Percentiles rank a stretch among this genome's conserved stretches.
Evolutionary conservation across 1,284 basidiomycete species (phyloP).

Genomic region (Tilletia indica): DNA sequence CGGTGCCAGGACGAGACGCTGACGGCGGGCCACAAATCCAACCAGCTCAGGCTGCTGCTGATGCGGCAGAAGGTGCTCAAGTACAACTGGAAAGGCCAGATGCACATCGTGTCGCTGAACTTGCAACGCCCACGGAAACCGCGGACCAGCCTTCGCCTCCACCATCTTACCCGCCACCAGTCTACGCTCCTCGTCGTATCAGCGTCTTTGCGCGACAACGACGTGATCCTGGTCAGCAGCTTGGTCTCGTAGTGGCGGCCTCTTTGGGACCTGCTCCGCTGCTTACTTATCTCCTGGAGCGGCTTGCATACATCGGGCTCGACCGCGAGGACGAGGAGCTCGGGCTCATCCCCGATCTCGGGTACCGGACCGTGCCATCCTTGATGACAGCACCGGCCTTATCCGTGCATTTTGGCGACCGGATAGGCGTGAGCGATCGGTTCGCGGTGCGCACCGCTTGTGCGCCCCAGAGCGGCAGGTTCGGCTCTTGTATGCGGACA

Average conservation of each 20-base stretch:
- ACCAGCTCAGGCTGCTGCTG: background rate
- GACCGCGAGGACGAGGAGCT: conserved; percentile 11
- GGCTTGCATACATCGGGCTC: background rate
- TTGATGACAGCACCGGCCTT: conserved; percentile 4
- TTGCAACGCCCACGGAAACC: background rate
- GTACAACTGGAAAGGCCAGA: too few relatives aligned
- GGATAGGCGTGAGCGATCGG: background rate
- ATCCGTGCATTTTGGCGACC: background rate
- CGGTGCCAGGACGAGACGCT: background rate
- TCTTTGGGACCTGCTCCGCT: conserved; percentile 5
- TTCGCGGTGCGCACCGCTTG: conserved; percentile 1
- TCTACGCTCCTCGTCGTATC: background rate
- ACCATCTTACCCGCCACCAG: conserved; percentile 1
- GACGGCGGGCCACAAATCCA: background rate
- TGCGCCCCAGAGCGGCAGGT: background rate
- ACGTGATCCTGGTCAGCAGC: background rate
- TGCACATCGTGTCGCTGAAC: background rate
- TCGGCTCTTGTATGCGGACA: background rate
- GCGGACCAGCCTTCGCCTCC: background rate
- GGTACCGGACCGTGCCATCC: background rate
- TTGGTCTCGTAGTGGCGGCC: background rate
- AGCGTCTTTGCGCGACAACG: background rate
- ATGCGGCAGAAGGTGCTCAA: too few relatives aligned
- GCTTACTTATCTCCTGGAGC: background rate
- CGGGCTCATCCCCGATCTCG: conserved; percentile 1